Conservation (phyloP, 441 rosid species). For the Brassica balearica region DNA sequence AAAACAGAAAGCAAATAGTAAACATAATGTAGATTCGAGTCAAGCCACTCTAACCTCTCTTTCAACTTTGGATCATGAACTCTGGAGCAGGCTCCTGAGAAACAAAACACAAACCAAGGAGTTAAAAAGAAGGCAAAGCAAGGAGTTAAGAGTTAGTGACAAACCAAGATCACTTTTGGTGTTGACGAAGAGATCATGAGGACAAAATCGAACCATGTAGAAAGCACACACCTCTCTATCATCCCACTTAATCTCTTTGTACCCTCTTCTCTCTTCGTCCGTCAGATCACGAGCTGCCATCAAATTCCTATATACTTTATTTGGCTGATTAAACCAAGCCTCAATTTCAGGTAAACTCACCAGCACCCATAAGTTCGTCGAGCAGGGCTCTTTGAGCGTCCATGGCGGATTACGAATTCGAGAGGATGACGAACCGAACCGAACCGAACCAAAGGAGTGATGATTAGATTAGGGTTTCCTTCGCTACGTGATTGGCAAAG, state of each 20-base stretch:
- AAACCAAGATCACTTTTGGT: conserved; percentile 96
- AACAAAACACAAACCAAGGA: not conserved
- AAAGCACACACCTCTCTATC: conserved; percentile 95
- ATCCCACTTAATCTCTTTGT: conserved; percentile 88
- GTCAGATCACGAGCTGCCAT: conserved; percentile 86
- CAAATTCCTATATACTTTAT: not conserved
- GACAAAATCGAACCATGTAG: conserved; percentile 97
- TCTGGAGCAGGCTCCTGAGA: conserved; percentile 62
- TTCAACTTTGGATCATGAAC: conserved; percentile 94
- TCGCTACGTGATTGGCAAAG: conserved; percentile 13
- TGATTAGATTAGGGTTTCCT: conserved; percentile 36
- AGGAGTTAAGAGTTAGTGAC: not conserved
- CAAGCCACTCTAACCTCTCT: conserved; percentile 64
- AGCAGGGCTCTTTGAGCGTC: conserved; percentile 96
- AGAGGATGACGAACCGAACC: conserved; percentile 19
- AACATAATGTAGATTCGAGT: not conserved
- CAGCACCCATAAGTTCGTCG: conserved; percentile 98
- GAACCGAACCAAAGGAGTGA: conserved; percentile 17
- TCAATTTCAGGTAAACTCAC: conserved; percentile 43
- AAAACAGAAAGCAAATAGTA: not conserved
- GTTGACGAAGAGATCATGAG: conserved; percentile 98
- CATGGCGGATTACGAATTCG: conserved; percentile 49
- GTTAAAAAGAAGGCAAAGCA: not conserved
- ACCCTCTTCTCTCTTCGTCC: conserved; percentile 84
- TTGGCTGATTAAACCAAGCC: not conserved